Conservation (phyloP, 257 asterid species). For the Osmanthus fragrans region DNA sequence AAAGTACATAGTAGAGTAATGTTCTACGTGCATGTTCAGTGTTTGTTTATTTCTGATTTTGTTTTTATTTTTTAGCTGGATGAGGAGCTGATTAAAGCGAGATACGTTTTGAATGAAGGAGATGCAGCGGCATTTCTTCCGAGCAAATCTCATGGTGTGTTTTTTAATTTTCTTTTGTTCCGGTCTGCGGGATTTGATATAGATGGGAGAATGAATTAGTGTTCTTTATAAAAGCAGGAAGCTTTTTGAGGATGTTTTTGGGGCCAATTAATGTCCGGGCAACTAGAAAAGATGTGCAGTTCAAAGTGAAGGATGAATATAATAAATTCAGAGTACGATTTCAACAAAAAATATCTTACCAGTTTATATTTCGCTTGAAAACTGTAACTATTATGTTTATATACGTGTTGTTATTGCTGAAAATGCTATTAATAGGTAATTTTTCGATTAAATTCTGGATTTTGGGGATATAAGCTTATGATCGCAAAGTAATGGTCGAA, state of each 20-base stretch:
- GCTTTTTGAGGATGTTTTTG: constrained; percentile 90
- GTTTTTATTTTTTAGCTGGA: constrained; percentile 49
- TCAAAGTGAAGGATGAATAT: constrained; percentile 98
- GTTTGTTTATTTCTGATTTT: neutral
- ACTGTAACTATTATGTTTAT: neutral
- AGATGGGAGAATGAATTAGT: neutral
- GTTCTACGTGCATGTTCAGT: constrained; percentile 29
- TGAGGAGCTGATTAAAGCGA: constrained; percentile 76
- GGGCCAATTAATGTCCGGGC: constrained; percentile 97
- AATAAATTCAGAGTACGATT: constrained; percentile 81
- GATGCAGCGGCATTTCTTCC: constrained; percentile 96
- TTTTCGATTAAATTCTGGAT: no score
- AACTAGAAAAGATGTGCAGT: constrained; percentile 84
- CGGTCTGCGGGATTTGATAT: neutral
- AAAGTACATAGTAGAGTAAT: constrained; percentile 37
- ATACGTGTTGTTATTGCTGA: neutral
- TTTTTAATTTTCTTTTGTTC: constrained; percentile 17
- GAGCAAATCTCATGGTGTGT: constrained; percentile 79
- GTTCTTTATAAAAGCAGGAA: constrained; percentile 50
- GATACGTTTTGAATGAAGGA: constrained; percentile 79
- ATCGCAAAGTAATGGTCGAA: neutral
- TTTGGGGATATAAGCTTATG: neutral
- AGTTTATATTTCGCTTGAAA: neutral
- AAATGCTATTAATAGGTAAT: neutral
- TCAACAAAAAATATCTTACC: neutral